A percentile compares a stretch with the other conserved stretches of the same genome.
phyloP scores from a whole-genome alignment of 371 early-diverging fungal species.

The Mortierella sp. region DNA sequence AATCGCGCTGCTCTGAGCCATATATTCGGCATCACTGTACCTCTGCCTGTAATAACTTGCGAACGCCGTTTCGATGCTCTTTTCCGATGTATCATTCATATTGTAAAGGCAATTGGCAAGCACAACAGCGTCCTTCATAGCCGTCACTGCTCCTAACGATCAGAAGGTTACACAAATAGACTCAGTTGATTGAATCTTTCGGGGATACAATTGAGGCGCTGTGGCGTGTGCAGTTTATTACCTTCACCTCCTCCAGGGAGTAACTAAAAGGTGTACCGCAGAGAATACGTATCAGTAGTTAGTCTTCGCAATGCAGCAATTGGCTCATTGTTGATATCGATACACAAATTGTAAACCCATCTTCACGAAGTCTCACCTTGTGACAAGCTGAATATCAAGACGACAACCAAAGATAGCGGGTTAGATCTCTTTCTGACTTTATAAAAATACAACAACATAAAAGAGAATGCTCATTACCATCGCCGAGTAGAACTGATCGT shows the following conservation, averaged over 20 bases:
- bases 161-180: too few species aligned
- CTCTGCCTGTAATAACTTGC: constrained; percentile 3
- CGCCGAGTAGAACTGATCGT: constrained; percentile 6
- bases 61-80: constrained; percentile 13
- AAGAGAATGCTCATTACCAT: not conserved
- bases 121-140: constrained; percentile 17
- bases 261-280: not conserved
- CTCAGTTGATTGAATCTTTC: not conserved
- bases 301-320: too few species aligned
- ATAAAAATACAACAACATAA: not conserved
- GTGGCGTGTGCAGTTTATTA: not conserved
- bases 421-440: not conserved
- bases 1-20: not conserved
- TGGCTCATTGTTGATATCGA: too few species aligned
- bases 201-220: not conserved
- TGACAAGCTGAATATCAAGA: constrained; percentile 1
- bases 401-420: not conserved
- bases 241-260: constrained; percentile 12
- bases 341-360: too few species aligned
- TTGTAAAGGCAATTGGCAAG: constrained; percentile 12
- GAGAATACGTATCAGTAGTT: not conserved
- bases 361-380: not conserved
- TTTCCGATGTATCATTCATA: not conserved
- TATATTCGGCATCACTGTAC: not conserved
- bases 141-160: constrained; percentile 11